Base-by-base conservation (phyloP, 352 stramenopile genomes). In the Phytophthora syringae region DNA sequence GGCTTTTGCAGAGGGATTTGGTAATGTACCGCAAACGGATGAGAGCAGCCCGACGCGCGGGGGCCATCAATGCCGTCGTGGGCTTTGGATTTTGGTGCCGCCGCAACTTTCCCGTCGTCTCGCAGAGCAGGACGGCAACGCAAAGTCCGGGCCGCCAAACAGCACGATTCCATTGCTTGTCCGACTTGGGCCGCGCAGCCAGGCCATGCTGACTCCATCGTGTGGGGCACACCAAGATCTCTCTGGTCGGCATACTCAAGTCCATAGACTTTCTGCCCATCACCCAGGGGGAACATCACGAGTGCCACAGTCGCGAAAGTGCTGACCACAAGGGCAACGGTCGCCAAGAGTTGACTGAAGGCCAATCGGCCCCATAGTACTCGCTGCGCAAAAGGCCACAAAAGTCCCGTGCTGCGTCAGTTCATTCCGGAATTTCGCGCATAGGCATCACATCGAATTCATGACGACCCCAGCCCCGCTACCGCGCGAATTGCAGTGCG, bases 401-500 rank as follows among this genome's bases (percentile, higher is more conserved):
- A 32, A 9, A 5, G 5, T 32, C 27, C 5, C 27, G 9, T 9
- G 9, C 5, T 10, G 9, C 5, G 27, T 32, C 5, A 32, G 27
- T 32, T 72, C 58, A 77, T 77, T 77, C 30, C 36, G 10, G 43
- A 73, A 77, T 40, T 51, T 43, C n/a, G n/a, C n/a, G n/a, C n/a
- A n/a, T n/a, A n/a, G n/a, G 2, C 24, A 16, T 30, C 1, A 9
- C 7, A 15, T n/a, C n/a, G n/a, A n/a, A n/a, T n/a, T n/a, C n/a
- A 44, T 32, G 11, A 55, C 43, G 21, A 42, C 34, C 11, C n/a
- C 28, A 21, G 10, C 32, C 25, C 37, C 44, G 12, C 39, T 45
- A 21, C 34, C 59, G 11, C 69, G 69, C 25, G 72, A 80, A 28
- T 56, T 77, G 60, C 72, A 70, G 21, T 87, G 79, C 63, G 56